Evolutionary conservation across 2,329 filamentous ascomycete genomes (phyloP).

Genomic region (Colletotrichum tabaci): DNA sequence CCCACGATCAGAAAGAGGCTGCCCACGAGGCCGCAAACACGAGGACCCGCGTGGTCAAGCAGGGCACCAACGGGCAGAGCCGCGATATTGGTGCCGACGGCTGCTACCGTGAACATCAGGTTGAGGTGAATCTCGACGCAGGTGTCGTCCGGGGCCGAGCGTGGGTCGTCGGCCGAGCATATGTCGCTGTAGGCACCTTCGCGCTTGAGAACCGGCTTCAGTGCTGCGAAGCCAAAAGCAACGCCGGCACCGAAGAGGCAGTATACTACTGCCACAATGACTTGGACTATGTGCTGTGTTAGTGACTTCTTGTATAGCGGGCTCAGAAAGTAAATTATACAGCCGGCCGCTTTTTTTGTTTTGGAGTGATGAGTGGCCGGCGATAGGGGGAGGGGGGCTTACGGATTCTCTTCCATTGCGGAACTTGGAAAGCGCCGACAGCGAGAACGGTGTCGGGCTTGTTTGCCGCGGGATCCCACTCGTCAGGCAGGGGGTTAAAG

Average conservation of each 20-base stretch:
- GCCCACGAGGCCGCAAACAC: slow-evolving; percentile 81
- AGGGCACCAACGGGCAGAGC: slow-evolving; percentile 89
- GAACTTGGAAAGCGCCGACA: slow-evolving; percentile 68
- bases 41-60: slow-evolving; percentile 85
- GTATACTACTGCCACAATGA: slow-evolving; percentile 55
- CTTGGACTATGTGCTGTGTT: slow-evolving; percentile 51
- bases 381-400: slow-evolving; percentile 48
- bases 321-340: neutral
- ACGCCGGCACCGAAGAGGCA: slow-evolving; percentile 70
- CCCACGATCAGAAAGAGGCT: slow-evolving; percentile 78
- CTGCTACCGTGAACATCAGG: slow-evolving; percentile 92
- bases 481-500: slow-evolving; percentile 69
- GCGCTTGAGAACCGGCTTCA: slow-evolving; percentile 84
- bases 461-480: slow-evolving; percentile 61
- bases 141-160: slow-evolving; percentile 51
- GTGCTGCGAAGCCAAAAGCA: slow-evolving; percentile 87
- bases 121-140: slow-evolving; percentile 78
- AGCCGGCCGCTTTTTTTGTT: neutral
- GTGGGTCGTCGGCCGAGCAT: slow-evolving; percentile 60
- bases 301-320: neutral
- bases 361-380: neutral
- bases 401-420: slow-evolving; percentile 68
- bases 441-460: slow-evolving; percentile 61
- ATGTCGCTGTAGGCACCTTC: slow-evolving; percentile 79
- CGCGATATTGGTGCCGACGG: slow-evolving; percentile 88